A percentile compares a stretch with the other conserved stretches of the same genome.
phyloP scores from a whole-genome alignment of 176 grass and related monocot genomes.

The Tillandsia fasciculata region DNA sequence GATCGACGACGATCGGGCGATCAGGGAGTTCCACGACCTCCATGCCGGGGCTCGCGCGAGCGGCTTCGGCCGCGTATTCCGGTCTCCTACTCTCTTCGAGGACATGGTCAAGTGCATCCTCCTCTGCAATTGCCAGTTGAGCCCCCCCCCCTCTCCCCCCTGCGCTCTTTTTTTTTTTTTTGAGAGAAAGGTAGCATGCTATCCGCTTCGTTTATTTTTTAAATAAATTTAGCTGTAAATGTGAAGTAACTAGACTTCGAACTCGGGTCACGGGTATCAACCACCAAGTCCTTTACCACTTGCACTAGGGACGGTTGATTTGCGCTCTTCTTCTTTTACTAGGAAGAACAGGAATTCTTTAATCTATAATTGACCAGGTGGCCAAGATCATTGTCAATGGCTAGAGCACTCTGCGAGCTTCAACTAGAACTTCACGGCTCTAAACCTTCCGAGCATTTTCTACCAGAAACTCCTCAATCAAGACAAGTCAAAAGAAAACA shows the following conservation, averaged over 20 bases:
- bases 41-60: constrained; percentile 35
- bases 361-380: constrained; percentile 25
- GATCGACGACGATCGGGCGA: constrained; percentile 23
- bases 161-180: not conserved
- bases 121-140: constrained; percentile 72
- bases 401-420: constrained; percentile 51
- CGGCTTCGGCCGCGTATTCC: constrained; percentile 60
- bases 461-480: constrained; percentile 46
- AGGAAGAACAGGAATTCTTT: not conserved
- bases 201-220: too few relatives aligned
- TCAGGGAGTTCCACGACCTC: constrained; percentile 47
- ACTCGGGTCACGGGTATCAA: too few relatives aligned
- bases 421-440: constrained; percentile 31
- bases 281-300: too few relatives aligned
- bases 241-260: too few relatives aligned
- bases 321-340: not conserved
- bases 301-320: too few relatives aligned
- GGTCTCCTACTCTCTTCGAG: constrained; percentile 69
- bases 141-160: not conserved
- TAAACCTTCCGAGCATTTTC: constrained; percentile 16
- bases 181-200: too few relatives aligned
- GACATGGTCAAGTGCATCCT: constrained; percentile 93
- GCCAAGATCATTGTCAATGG: constrained; percentile 62
- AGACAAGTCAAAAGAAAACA: constrained; percentile 34
- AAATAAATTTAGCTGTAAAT: too few relatives aligned